These are phyloP conservation scores for Pseudozyma flocculosa DNA, from an alignment of 1,284 basidiomycete genomes.

Conservation along the genomic window DNA sequence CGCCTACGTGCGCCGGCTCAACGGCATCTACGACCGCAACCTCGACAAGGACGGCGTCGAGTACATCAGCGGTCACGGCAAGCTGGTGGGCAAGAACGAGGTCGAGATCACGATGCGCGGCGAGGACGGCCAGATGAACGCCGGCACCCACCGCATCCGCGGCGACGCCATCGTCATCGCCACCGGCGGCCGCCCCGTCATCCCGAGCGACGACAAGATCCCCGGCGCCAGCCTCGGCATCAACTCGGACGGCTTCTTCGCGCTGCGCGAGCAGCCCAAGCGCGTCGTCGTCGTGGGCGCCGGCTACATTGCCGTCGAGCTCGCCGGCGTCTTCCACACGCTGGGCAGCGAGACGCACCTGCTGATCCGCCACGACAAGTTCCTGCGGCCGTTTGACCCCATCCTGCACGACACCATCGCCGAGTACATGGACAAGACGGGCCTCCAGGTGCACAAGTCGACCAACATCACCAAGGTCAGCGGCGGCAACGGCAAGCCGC, in stretches of 20 bases:
- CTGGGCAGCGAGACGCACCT: slow-evolving; percentile 76
- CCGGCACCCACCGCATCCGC: slow-evolving; percentile 52
- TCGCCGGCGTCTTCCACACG: slow-evolving; percentile 56
- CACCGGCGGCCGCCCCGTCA: slow-evolving; percentile 79
- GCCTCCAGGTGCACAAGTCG: slow-evolving; percentile 79
- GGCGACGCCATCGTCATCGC: slow-evolving; percentile 64
- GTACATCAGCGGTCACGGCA: slow-evolving; percentile 76
- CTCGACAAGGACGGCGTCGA: slow-evolving; percentile 86
- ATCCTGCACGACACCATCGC: slow-evolving; percentile 80
- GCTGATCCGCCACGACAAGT: slow-evolving; percentile 82
- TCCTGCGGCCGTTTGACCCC: slow-evolving; percentile 90
- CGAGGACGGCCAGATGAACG: slow-evolving; percentile 62
- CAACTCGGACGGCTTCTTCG: slow-evolving; percentile 95
- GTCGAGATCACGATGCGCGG: slow-evolving; percentile 50
- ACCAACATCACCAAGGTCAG: slow-evolving; percentile 76
- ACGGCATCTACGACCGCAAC: slow-evolving; percentile 82
- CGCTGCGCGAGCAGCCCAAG: slow-evolving; percentile 82
- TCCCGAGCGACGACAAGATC: slow-evolving; percentile 77
- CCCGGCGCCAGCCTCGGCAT: slow-evolving; percentile 89
- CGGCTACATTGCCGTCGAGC: slow-evolving; percentile 93
- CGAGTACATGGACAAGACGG: slow-evolving; percentile 92
- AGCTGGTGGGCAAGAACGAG: slow-evolving; percentile 45
- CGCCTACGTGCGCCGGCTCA: slow-evolving; percentile 86
- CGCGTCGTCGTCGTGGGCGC: slow-evolving; percentile 92
- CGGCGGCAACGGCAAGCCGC: slow-evolving; percentile 57